Evolutionary conservation across 495 filamentous ascomycete genomes (phyloP).

Genomic region (Hyaloscypha bicolor): DNA sequence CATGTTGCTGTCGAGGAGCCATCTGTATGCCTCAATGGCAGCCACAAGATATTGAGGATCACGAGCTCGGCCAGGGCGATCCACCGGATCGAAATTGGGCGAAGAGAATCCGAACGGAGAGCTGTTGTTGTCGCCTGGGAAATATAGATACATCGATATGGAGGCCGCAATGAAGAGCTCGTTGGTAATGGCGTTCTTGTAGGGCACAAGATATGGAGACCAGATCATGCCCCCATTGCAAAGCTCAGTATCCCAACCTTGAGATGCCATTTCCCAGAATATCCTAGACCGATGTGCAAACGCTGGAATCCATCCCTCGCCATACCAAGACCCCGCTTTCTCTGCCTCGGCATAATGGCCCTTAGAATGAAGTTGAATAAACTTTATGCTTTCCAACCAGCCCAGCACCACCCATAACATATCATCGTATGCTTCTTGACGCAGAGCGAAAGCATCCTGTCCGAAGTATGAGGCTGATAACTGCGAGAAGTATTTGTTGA

Average conservation of each 20-base stretch:
- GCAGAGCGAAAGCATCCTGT: conserved; percentile 75
- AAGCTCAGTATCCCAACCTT: conserved; percentile 80
- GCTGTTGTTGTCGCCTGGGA: conserved; percentile 74
- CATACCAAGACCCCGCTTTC: conserved; percentile 61
- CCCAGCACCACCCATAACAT: conserved; percentile 96
- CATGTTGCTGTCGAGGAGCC: conserved; percentile 82
- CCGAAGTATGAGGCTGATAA: conserved; percentile 80
- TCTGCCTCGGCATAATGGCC: conserved; percentile 19
- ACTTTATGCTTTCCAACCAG: conserved; percentile 84
- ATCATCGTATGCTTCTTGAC: conserved; percentile 88
- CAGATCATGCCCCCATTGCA: conserved; percentile 93
- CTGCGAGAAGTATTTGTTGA: conserved; percentile 83
- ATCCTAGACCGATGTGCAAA: conserved; percentile 87
- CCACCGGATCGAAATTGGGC: not conserved
- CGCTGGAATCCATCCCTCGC: conserved; percentile 69
- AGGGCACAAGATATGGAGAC: conserved; percentile 79
- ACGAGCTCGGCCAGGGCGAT: conserved; percentile 42
- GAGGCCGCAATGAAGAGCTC: conserved; percentile 85
- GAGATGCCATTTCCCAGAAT: conserved; percentile 81
- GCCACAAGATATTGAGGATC: conserved; percentile 68
- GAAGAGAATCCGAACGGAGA: conserved; percentile 58
- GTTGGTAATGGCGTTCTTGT: conserved; percentile 98
- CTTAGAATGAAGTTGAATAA: conserved; percentile 61
- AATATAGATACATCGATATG: conserved; percentile 88
- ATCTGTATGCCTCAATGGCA: conserved; percentile 77